Evolutionary conservation across 2,329 filamentous ascomycete genomes (phyloP).

Genomic region (Calonectria honghensis): DNA sequence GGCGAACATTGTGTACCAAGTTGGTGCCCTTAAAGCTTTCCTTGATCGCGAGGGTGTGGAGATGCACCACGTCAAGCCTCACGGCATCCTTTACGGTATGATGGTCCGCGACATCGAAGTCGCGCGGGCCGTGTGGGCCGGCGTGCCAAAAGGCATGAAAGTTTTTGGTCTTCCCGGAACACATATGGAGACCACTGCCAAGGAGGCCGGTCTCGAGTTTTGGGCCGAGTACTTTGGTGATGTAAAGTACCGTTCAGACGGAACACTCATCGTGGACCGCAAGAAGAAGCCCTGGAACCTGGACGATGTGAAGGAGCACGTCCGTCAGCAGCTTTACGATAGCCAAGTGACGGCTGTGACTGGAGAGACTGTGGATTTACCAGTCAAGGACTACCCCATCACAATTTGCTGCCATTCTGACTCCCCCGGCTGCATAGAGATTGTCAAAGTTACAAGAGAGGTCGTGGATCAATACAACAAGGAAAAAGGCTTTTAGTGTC

Average conservation of each 20-base stretch:
- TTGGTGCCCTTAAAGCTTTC: constrained; percentile 42
- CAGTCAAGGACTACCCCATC: constrained; percentile 63
- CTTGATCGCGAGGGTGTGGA: constrained; percentile 43
- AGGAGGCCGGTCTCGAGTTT: constrained; percentile 52
- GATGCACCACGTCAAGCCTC: constrained; percentile 48
- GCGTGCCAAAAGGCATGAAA: constrained; percentile 49
- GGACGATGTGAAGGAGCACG: constrained; percentile 63
- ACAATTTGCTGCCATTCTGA: constrained; percentile 69
- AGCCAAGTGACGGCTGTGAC: constrained; percentile 64
- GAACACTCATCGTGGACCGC: constrained; percentile 61
- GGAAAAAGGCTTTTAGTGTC: constrained; percentile 27
- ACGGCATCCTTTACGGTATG: constrained; percentile 56
- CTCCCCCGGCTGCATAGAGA: constrained; percentile 66
- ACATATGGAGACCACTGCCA: constrained; percentile 52
- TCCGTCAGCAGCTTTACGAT: constrained; percentile 64
- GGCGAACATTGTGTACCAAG: constrained; percentile 46
- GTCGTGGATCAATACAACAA: constrained; percentile 64
- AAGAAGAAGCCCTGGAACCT: constrained; percentile 71
- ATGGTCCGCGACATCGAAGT: constrained; percentile 53
- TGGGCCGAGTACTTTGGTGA: constrained; percentile 55
- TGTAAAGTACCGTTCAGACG: constrained; percentile 54
- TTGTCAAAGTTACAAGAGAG: constrained; percentile 62
- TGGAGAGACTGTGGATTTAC: constrained; percentile 61
- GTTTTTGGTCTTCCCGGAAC: constrained; percentile 55
- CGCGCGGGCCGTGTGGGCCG: constrained; percentile 52